Evolutionary conservation across 2,329 filamentous ascomycete species (phyloP), one percentile per base, ranked within the genome.

Genomic region (Karstenula rhodostoma): DNA sequence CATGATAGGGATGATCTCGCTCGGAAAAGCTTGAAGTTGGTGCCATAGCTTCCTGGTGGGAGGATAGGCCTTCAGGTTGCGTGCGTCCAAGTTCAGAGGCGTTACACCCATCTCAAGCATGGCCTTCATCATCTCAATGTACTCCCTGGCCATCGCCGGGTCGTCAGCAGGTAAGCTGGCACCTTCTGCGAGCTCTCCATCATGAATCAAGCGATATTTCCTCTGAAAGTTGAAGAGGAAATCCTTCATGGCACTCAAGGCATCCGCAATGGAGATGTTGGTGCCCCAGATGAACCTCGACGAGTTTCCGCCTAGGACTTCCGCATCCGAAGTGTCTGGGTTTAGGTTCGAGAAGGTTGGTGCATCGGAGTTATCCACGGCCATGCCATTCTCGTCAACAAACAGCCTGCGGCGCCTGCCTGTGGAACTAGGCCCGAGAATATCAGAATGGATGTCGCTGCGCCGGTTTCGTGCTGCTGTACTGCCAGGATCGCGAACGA

Each of bases 1-100:
- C 90, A 99, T 97, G 49, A 98, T 85, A 2, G 94, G 94, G 47
- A 99, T 91, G 56, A 99, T 94, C 84, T 99, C 95, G 73, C 95
- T 93, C 0, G 95, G 95, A 73, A 97, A 99, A 15, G 91, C 90
- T 76, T 96, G 92, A 59, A 96, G 84, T 78, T 99, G 96, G 76
- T 98, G 92, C 92, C 93, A 98, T 58, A 99, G 83, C 80, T 98
- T 98, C 69, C 90, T 84, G 0, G 95, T 98, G 0, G 93, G 89
- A 3, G 96, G 95, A 75, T 97, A 99, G 13, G 94, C 86, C 76
- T 96, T 96, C 61, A 99, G 84, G 70, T 99, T 96, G 58, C 88
- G 88, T 56, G 94, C 88, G 75, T 99, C 93, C 43, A 99, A 80
- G 74, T 97, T 97, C 43, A 99, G 85, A 59, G 91, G 90, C 19